A percentile compares a stretch with the other conserved stretches of the same genome.
phyloP scores from a whole-genome alignment of 306 rosid genomes.

The Dalbergia cultrata region DNA sequence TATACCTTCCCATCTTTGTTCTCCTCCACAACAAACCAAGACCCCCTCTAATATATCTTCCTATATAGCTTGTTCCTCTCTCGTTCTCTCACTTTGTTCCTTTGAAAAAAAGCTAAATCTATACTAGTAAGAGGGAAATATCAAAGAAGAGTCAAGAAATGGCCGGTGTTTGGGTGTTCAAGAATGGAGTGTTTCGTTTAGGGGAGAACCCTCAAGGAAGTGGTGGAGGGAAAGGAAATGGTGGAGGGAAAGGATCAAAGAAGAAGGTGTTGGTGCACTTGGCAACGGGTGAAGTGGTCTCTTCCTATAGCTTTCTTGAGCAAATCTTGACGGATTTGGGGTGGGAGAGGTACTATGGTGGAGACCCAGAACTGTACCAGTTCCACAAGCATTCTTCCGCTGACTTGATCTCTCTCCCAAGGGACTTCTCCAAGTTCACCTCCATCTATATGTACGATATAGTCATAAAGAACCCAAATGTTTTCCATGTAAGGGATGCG shows the following conservation, averaged over 20 bases:
- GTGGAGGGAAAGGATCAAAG: conserved; percentile 26
- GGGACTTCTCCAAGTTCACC: conserved; percentile 68
- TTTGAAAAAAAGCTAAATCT: no score
- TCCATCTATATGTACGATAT: conserved; percentile 80
- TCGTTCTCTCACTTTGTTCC: no score
- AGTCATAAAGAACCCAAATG: conserved; percentile 71
- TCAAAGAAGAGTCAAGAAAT: conserved; percentile 9
- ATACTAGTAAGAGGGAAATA: no score
- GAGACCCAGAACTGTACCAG: conserved; percentile 66
- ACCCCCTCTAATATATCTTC: background rate
- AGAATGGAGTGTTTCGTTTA: conserved; percentile 61
- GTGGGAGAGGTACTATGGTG: conserved; percentile 84
- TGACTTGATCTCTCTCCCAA: conserved; percentile 79
- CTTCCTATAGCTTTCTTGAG: conserved; percentile 63
- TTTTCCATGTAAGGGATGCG: conserved; percentile 77
- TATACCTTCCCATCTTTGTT: conserved; percentile 9
- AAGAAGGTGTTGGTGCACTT: conserved; percentile 66
- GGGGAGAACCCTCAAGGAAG: conserved; percentile 58
- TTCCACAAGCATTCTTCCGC: conserved; percentile 76
- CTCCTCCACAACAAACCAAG: conserved; percentile 21
- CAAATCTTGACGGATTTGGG: conserved; percentile 63
- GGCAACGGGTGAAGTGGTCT: conserved; percentile 65
- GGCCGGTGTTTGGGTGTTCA: conserved; percentile 86
- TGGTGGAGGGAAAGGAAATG: no score
- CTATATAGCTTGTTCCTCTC: background rate